Conservation (phyloP, 176 grass and related monocot genomes). For the Rhynchospora breviuscula region DNA sequence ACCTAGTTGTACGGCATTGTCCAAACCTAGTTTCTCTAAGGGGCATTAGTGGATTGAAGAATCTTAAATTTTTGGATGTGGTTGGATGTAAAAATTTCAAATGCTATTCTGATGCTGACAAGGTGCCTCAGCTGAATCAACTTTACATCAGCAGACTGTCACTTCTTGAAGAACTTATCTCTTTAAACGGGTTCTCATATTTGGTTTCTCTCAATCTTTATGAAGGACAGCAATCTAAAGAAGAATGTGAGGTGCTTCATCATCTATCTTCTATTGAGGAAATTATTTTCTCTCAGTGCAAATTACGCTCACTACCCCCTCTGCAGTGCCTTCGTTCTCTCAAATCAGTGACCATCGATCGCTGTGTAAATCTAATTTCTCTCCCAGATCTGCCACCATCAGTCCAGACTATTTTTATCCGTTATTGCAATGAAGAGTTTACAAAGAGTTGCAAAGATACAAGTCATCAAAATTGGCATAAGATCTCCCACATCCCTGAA, state of each 20-base stretch:
- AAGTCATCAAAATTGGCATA: background rate
- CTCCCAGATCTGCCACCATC: background rate
- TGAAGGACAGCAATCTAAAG: background rate
- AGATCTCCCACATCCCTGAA: background rate
- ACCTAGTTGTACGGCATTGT: background rate
- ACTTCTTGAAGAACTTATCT: background rate
- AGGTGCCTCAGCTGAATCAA: background rate
- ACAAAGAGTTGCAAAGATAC: conserved; percentile 1
- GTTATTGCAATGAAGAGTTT: background rate
- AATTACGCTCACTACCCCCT: background rate
- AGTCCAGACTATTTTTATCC: background rate
- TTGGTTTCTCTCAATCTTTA: background rate
- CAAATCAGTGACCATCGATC: background rate
- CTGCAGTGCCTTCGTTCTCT: background rate
- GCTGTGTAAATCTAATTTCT: background rate
- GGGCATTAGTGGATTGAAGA: background rate
- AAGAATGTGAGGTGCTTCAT: background rate
- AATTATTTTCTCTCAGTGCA: background rate
- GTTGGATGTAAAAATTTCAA: background rate
- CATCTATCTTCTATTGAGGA: background rate
- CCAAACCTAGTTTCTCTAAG: conserved; percentile 1
- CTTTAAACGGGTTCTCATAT: background rate
- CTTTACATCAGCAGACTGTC: background rate
- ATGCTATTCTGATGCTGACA: background rate
- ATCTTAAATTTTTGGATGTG: background rate